Evolutionary conservation across 768 basidiomycete genomes (phyloP).

Genomic region (Galerina marginata): DNA sequence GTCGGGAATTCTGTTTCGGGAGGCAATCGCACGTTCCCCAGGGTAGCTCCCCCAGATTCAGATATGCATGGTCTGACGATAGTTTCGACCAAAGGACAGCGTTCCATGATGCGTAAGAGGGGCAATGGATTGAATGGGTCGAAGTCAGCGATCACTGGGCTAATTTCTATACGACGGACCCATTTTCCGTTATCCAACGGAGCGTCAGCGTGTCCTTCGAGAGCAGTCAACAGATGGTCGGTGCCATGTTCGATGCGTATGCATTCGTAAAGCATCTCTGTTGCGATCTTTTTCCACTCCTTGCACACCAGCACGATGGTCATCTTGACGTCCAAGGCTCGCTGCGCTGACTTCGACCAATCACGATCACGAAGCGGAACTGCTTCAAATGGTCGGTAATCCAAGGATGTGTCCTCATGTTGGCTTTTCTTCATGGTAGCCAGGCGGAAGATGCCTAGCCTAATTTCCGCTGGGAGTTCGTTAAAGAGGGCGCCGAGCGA

Average conservation of each 20-base stretch:
- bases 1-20: not conserved
- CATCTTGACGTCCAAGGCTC: constrained; percentile 6
- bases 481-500: not conserved
- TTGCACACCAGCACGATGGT: constrained; percentile 14
- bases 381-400: constrained; percentile 11
- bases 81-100: constrained; percentile 8
- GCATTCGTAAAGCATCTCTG: constrained; percentile 17
- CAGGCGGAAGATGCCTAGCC: constrained; percentile 10
- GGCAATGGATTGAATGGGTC: constrained; percentile 13
- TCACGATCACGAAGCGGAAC: constrained; percentile 8
- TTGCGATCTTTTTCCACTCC: constrained; percentile 14
- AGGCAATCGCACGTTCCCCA: not conserved
- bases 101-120: constrained; percentile 9
- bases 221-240: constrained; percentile 5
- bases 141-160: constrained; percentile 5
- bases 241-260: constrained; percentile 14
- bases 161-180: constrained; percentile 14
- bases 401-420: not conserved
- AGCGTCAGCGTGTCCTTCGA: not conserved
- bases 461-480: constrained; percentile 6
- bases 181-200: constrained; percentile 9
- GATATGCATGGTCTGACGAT: constrained; percentile 5
- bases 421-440: constrained; percentile 9
- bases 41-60: not conserved
- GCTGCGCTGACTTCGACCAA: constrained; percentile 5